A percentile compares a stretch with the other conserved stretches of the same genome.
These are phyloP conservation scores for Meira miltonrushii DNA, from an alignment of 1,284 basidiomycete species.

Conservation along the genomic window DNA sequence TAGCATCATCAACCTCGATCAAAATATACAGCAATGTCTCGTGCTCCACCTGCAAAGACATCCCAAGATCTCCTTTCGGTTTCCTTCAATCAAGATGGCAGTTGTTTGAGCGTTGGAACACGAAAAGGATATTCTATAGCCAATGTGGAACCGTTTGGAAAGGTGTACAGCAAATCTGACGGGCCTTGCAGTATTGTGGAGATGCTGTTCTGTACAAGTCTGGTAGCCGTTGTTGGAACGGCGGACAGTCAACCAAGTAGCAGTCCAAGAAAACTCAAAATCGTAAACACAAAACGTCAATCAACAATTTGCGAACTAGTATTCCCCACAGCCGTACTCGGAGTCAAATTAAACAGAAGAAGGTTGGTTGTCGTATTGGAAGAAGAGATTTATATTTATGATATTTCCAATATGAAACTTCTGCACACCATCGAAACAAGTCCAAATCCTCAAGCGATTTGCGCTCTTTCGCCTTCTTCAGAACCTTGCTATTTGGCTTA, in stretches of 20 bases:
- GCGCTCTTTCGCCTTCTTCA: constrained; percentile 89
- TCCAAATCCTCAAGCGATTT: constrained; percentile 90
- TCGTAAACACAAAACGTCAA: constrained; percentile 98
- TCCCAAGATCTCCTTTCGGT: constrained; percentile 30
- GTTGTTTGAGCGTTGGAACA: constrained; percentile 89
- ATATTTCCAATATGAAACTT: constrained; percentile 96
- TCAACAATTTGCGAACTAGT: constrained; percentile 97
- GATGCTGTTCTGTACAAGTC: constrained; percentile 98
- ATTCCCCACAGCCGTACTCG: constrained; percentile 90
- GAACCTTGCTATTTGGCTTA: constrained; percentile 93
- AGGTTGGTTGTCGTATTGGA: constrained; percentile 92
- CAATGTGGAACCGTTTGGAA: constrained; percentile 94
- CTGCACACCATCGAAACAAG: constrained; percentile 96
- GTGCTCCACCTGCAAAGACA: constrained; percentile 6
- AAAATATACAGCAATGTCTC: not conserved
- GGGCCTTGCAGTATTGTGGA: constrained; percentile 92
- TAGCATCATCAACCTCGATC: too few species aligned
- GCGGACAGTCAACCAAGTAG: constrained; percentile 61
- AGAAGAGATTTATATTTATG: constrained; percentile 95
- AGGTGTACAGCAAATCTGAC: constrained; percentile 78
- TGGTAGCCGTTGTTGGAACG: constrained; percentile 91
- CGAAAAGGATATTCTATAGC: constrained; percentile 93
- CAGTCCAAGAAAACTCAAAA: constrained; percentile 85
- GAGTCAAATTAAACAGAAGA: constrained; percentile 94
- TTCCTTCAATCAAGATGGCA: constrained; percentile 53